Conservation (phyloP, 352 stramenopile genomes). For the Pythium pyrilobum region DNA sequence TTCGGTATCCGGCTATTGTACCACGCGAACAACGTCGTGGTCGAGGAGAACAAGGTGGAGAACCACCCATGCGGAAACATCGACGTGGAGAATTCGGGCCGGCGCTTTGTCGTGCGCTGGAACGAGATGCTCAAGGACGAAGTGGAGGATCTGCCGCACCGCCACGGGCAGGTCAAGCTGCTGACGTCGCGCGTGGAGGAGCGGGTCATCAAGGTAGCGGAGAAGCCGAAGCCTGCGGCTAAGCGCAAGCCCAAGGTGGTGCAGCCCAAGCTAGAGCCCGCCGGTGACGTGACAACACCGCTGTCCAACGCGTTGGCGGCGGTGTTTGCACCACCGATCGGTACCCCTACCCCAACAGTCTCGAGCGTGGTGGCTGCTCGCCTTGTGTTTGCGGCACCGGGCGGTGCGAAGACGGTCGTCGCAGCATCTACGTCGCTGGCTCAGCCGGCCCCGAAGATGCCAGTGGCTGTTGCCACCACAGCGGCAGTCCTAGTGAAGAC, state of each 20-base stretch:
- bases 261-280: too few relatives aligned
- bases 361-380: background rate
- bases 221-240: background rate
- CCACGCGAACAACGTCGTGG: slow-evolving; percentile 59
- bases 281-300: too few relatives aligned
- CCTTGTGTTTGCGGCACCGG: background rate
- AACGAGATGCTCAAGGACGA: slow-evolving; percentile 73
- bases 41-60: slow-evolving; percentile 68
- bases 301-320: slow-evolving; percentile 4
- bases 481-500: background rate
- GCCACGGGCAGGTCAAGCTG: slow-evolving; percentile 40
- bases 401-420: background rate
- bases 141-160: slow-evolving; percentile 43
- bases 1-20: slow-evolving; percentile 74
- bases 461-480: background rate
- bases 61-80: slow-evolving; percentile 67
- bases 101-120: slow-evolving; percentile 71
- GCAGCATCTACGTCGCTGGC: too few relatives aligned
- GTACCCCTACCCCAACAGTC: background rate
- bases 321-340: slow-evolving; percentile 3
- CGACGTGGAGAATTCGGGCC: slow-evolving; percentile 67
- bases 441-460: background rate
- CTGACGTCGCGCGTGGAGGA: slow-evolving; percentile 34
- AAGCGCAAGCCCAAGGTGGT: background rate
- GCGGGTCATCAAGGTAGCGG: slow-evolving; percentile 8